Base-by-base conservation (phyloP, 768 basidiomycete species). In the Kwoniella shandongensis region DNA sequence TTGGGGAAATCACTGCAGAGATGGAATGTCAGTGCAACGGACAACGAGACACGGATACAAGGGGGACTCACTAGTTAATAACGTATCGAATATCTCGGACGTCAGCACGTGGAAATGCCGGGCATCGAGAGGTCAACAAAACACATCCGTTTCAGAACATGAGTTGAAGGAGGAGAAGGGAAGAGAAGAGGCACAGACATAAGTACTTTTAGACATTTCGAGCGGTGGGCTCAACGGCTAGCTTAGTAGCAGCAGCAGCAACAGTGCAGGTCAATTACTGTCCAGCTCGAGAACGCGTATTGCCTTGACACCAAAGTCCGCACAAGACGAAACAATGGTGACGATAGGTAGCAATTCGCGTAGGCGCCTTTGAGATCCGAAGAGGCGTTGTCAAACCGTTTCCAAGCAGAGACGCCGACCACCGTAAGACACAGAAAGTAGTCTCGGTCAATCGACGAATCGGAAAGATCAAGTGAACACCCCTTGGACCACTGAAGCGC, bases 1-100 rank as follows among this genome's bases (percentile, higher is more conserved):
- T 96, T 96, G 0, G 93, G 92, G 81, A 98, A 96, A 76, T 97
- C 93, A 76, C 91, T 93, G 65, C 2, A 32, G 52, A 32, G 8
- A 62, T 26, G 0, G 17, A n/a, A 5, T 15, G 1, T 11, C 32
- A 55, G 51, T 26, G 18, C 18, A 17, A 12, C 8, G 42, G 11
- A 45, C 3, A 25, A 15, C 17, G 11, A 22, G 13, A 54, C 1
- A 42, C 47, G 56, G 66, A 49, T 59, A 32, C 18, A 48, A 38
- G 5, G 8, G 39, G 38, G 17, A 58, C 56, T 51, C 35, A 58
- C 56, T 58, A 58, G 44, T 58, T 58, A 25, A 58, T 58, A 42
- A 58, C 56, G 36, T 58, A 58, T 40, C 56, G 39, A 38, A 58
- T 58, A 18, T 58, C 56, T 41, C 47, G 47, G 56, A 58, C 56